A percentile compares a stretch with the other conserved stretches of the same genome.
Evolutionary conservation across 2,329 filamentous ascomycete genomes (phyloP).

Genomic region (Akanthomyces lecanii): DNA sequence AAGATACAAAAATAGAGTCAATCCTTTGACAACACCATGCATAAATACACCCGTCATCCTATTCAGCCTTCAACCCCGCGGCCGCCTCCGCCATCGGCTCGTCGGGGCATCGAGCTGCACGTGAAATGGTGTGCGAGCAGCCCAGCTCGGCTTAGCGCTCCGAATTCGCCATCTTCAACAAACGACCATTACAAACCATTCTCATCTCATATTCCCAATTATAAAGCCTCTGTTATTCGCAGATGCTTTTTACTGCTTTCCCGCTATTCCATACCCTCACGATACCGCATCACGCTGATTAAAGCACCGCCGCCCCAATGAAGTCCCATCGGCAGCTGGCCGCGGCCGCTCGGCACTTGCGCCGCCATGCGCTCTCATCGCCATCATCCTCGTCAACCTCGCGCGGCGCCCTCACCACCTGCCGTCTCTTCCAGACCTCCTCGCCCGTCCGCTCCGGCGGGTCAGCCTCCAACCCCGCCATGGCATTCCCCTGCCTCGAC

Average conservation of each 20-base stretch:
- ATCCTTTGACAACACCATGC: too few relatives aligned
- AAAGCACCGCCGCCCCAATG: background rate
- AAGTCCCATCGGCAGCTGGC: constrained; percentile 17
- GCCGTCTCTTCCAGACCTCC: constrained; percentile 4
- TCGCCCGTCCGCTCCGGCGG: constrained; percentile 25
- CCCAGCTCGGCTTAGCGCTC: constrained; percentile 14
- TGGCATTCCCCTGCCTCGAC: constrained; percentile 87
- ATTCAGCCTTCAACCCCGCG: background rate
- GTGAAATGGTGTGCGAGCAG: constrained; percentile 25
- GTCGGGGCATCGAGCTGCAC: constrained; percentile 19
- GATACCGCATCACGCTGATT: background rate
- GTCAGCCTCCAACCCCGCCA: constrained; percentile 70
- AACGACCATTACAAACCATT: constrained; percentile 11
- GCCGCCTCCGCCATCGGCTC: constrained; percentile 14
- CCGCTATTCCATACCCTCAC: background rate
- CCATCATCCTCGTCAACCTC: background rate
- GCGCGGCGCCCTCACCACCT: constrained; percentile 13
- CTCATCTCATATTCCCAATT: background rate
- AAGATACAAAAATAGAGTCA: too few relatives aligned
- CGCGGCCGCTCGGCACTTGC: constrained; percentile 13
- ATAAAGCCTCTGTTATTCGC: background rate
- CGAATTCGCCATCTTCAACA: constrained; percentile 9
- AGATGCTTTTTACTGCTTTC: background rate
- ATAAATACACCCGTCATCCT: too few relatives aligned
- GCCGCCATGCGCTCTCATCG: constrained; percentile 6